Base-by-base conservation (phyloP, 345 rosid genomes). In the Aegle marmelos region DNA sequence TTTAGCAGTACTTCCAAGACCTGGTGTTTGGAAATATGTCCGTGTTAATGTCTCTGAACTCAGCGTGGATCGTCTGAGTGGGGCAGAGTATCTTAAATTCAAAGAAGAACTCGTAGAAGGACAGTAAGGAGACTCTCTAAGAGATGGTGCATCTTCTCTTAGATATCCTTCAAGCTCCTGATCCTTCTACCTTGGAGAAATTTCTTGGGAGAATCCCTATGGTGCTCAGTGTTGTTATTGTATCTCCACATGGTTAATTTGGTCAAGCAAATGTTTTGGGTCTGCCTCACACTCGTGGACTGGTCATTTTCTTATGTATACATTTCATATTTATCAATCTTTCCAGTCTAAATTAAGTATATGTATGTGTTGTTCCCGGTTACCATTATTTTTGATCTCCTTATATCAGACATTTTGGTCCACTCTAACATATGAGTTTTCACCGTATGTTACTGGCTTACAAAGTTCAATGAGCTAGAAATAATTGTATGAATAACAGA, bases 241-340 rank as follows among this genome's bases (percentile, higher is more conserved):
- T 88, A 77, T 91, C 90, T 67, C 91, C 90, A 25, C 92, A 84
- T 79, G 92, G 90, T 34, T 91, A 86, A 82, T 88, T 89, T 79
- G 94, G 90, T 21, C 90, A 91, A 85, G 92, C 89, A 45, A 85
- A 87, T 82, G 91, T 91, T 71, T 79, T 91, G 67, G 91, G 92
- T 82, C 85, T 83, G 83, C 94, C 87, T 16, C 90, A 89, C 79
- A 91, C 94, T 72, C 90, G 90, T 57, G 94, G 86, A 71, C 92
- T 87, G 88, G 89, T 90, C 72, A 58, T 5, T 7, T 67, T 24
- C 16, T 54, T 73, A 57, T 11, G 33, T 53, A 25, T 30, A 28
- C 39, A 6, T 22, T 65, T 57, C 37, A 17, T 9, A 45, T 19
- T 45, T 45, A 64, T 76, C 61, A 24, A 53, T 50, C 17, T 31